Base-by-base conservation (phyloP, 2,329 filamentous ascomycete species). In the Rutstroemia sp. region DNA sequence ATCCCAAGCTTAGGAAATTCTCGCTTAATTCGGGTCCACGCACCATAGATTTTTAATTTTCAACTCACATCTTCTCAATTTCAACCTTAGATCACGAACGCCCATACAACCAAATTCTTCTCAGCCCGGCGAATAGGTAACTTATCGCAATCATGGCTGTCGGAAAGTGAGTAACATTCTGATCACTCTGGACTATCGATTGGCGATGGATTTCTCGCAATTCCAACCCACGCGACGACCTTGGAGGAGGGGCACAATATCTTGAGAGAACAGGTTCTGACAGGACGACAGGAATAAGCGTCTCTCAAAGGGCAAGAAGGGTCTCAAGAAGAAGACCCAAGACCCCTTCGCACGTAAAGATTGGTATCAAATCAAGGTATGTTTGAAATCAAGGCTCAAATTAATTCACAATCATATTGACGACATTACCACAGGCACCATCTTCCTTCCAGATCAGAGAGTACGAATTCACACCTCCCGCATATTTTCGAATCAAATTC, bases 281-380 rank as follows among this genome's bases (percentile, higher is more conserved):
- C 67, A 63, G 56, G 42, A 65, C 46, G 49, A 65, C 58, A 91
- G 87, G 90, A 99, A 99, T 87, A 99, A 99, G 91, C 91, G 94
- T 85, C 86, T 99, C 82, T 97, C 94, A 68, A 99, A 99, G 86
- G 94, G 94, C 82, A 99, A 97, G 90, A 99, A 99, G 87, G 92
- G 94, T 78, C 84, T 97, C 76, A 97, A 97, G 90, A 97, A 99
- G 92, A 92, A 92, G 82, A 92, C 92, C 73, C 81, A 87, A 71
- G 94, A 99, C 78, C 92, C 94, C 73, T 97, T 97, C 83, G 85
- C 92, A 73, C 89, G 92, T 76, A 99, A 99, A 85, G 94, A 97
- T 77, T 97, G 95, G 90, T 99, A 92, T 82, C 89, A 87, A 72
- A 86, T 99, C 79, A 97, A 97, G 86, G 87, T 90, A 73, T 68